A percentile compares a stretch with the other conserved stretches of the same genome.
These are phyloP conservation scores for Lunularia cruciata DNA, from an alignment of 225 moss, liverwort and hornwort genomes.

Conservation along the genomic window DNA sequence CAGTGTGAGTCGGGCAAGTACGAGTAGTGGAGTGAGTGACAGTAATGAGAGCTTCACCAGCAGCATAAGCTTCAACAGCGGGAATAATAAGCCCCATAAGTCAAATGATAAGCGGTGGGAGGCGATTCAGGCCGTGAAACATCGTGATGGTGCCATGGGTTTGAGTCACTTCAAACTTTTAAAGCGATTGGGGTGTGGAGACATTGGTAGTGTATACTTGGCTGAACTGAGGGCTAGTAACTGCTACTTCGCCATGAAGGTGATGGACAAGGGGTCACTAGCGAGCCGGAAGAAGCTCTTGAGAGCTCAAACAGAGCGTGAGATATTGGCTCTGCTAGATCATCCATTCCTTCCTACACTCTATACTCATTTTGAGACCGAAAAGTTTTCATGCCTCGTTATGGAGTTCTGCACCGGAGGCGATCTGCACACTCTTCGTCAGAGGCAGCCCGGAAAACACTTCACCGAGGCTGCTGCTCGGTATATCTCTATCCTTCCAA, in stretches of 20 bases:
- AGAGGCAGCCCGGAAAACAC: conserved; percentile 78
- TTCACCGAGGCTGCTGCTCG: conserved; percentile 82
- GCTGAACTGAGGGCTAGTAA: conserved; percentile 83
- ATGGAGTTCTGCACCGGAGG: conserved; percentile 99
- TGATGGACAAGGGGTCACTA: conserved; percentile 92
- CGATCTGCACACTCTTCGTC: conserved; percentile 87
- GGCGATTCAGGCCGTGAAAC: conserved; percentile 75
- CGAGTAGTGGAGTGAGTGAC: conserved; percentile 56
- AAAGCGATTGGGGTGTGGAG: conserved; percentile 88
- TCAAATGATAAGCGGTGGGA: conserved; percentile 94
- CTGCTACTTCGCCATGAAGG: conserved; percentile 97
- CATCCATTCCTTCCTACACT: conserved; percentile 95
- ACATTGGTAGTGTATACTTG: conserved; percentile 95
- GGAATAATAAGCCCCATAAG: conserved; percentile 87
- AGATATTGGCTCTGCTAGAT: conserved; percentile 83
- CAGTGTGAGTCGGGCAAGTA: conserved; percentile 55
- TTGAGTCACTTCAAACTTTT: conserved; percentile 94
- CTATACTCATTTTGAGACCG: conserved; percentile 92
- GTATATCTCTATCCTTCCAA: too few species aligned
- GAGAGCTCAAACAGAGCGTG: conserved; percentile 88
- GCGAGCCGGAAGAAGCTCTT: conserved; percentile 83
- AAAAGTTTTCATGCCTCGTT: conserved; percentile 88
- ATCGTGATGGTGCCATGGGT: conserved; percentile 73
- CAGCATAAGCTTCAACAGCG: conserved; percentile 52
- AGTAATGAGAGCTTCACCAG: conserved; percentile 60